These are phyloP conservation scores for Fonsecaea erecta DNA, from an alignment of 2,329 filamentous ascomycete genomes.

Conservation along the genomic window DNA sequence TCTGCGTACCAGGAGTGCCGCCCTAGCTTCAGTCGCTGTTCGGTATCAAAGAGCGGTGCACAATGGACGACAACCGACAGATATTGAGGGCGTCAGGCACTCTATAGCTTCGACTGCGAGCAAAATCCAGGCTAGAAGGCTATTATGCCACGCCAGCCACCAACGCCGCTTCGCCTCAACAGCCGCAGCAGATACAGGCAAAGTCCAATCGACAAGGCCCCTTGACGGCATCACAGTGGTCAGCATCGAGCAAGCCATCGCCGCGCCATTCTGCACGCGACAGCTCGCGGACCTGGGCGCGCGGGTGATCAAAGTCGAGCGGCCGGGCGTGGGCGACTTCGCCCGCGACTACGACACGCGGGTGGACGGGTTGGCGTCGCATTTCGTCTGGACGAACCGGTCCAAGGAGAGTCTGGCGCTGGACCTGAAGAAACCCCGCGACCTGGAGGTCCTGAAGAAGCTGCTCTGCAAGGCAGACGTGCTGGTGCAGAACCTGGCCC, in stretches of 20 bases:
- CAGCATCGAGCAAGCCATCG: conserved; percentile 60
- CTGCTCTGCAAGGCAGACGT: conserved; percentile 55
- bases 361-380: conserved; percentile 56
- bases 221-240: conserved; percentile 57
- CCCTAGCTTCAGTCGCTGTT: background rate
- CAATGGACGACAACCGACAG: background rate
- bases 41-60: background rate
- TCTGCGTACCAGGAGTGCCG: background rate
- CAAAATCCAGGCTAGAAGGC: background rate
- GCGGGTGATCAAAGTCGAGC: conserved; percentile 61
- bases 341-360: conserved; percentile 57
- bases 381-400: conserved; percentile 61
- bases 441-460: conserved; percentile 51
- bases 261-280: conserved; percentile 59
- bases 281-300: conserved; percentile 61
- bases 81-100: background rate
- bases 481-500: conserved; percentile 60
- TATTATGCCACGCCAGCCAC: background rate
- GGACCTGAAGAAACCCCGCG: conserved; percentile 52
- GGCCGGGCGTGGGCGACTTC: conserved; percentile 58
- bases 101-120: background rate
- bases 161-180: background rate
- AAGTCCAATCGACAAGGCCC: conserved; percentile 34
- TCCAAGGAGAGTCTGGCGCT: conserved; percentile 60
- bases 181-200: background rate